phyloP scores from a whole-genome alignment of 2,329 filamentous ascomycete genomes.

The Aaosphaeria pasadenensis region DNA sequence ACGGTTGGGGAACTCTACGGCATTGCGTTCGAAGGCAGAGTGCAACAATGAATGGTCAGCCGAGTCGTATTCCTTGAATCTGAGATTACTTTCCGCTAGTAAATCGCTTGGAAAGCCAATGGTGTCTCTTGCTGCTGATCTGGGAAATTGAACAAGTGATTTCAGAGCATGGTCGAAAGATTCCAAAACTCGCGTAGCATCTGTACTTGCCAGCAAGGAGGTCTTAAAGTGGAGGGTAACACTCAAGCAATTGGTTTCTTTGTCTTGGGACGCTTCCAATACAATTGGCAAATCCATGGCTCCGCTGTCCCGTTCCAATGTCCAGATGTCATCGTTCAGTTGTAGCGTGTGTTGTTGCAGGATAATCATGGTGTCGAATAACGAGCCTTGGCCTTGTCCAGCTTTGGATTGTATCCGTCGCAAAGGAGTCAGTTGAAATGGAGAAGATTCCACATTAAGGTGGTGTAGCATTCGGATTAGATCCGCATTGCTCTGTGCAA shows the following conservation, averaged over 20 bases:
- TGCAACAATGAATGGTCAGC: conserved; percentile 26
- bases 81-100: conserved; percentile 22
- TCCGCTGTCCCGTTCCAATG: conserved; percentile 49
- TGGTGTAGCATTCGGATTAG: conserved; percentile 60
- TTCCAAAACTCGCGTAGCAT: conserved; percentile 23
- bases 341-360: conserved; percentile 61
- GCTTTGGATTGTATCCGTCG: conserved; percentile 63
- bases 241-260: conserved; percentile 50
- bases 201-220: conserved; percentile 21
- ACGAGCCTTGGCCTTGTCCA: conserved; percentile 45
- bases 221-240: conserved; percentile 60
- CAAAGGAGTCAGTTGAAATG: conserved; percentile 72
- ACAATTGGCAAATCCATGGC: conserved; percentile 76
- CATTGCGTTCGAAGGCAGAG: conserved; percentile 38
- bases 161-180: conserved; percentile 25
- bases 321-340: conserved; percentile 51
- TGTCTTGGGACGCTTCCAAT: conserved; percentile 66
- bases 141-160: conserved; percentile 19
- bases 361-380: conserved; percentile 81
- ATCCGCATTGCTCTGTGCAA: conserved; percentile 50
- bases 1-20: conserved; percentile 18
- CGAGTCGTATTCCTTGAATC: conserved; percentile 7
- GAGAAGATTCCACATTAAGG: conserved; percentile 60
- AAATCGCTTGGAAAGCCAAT: conserved; percentile 16
- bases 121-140: conserved; percentile 19